These are phyloP conservation scores for Zygnema cylindricum DNA, from an alignment of 139 green algal species.

Conservation along the genomic window DNA sequence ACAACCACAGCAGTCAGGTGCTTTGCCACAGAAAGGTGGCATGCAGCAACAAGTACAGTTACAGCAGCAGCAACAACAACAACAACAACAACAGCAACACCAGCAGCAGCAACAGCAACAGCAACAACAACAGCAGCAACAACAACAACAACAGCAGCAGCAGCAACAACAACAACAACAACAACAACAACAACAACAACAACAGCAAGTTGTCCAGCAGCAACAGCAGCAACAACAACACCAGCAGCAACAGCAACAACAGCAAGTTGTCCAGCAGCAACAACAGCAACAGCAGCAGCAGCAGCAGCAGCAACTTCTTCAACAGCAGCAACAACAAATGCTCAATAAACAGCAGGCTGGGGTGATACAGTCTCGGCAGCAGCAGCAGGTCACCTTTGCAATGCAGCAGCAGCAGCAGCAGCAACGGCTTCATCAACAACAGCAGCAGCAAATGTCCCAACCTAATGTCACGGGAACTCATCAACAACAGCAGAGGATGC, in stretches of 20 bases:
- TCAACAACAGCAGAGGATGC: slow-evolving; percentile 13
- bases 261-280: slow-evolving; percentile 19
- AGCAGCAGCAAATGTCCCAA: slow-evolving; percentile 14
- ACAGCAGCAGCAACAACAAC: slow-evolving; percentile 7
- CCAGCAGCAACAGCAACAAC: slow-evolving; percentile 26
- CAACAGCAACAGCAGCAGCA: slow-evolving; percentile 39
- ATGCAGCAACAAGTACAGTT: not conserved
- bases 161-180: slow-evolving; percentile 16
- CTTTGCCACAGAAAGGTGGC: not conserved
- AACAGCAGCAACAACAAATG: slow-evolving; percentile 25
- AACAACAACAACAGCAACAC: slow-evolving; percentile 4
- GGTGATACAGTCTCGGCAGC: slow-evolving; percentile 20
- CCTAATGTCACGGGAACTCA: not conserved
- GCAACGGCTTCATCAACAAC: slow-evolving; percentile 26
- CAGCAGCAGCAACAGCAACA: not conserved
- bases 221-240: slow-evolving; percentile 22
- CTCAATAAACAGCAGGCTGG: slow-evolving; percentile 4
- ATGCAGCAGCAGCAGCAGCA: slow-evolving; percentile 33
- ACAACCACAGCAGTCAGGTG: not conserved
- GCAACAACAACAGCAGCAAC: slow-evolving; percentile 23
- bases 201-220: not conserved
- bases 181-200: not conserved
- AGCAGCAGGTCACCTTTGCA: slow-evolving; percentile 29
- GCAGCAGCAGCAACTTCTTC: slow-evolving; percentile 27
- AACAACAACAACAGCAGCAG: slow-evolving; percentile 8